Base-by-base conservation (phyloP, 1,284 basidiomycete genomes). In the Rhodotorula sp. region DNA sequence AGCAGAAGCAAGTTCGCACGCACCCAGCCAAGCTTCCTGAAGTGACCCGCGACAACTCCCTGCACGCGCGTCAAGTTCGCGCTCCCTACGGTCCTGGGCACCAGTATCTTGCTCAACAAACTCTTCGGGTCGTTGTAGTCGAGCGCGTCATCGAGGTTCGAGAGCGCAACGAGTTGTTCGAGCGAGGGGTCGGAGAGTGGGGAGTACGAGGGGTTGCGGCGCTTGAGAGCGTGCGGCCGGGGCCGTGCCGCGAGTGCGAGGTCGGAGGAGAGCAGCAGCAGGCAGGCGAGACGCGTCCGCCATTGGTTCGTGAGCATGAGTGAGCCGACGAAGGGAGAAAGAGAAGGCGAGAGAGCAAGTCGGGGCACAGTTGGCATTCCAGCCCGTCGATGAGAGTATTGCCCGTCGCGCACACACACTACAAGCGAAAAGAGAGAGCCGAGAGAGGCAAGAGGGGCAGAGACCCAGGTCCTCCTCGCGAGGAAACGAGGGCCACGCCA, bases 61-160 rank as follows among this genome's bases (percentile, higher is more conserved):
- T 78, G 77, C 18, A 77, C 58, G 22, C 56, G 40, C 20, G 62
- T 70, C 50, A 78, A 51, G 65, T 73, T 76, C 31, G 40, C 8
- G 16, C 71, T 73, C 22, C 74, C 77, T 6, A 68, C 73, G 15
- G 71, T 54, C 3, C 77, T 64, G 18, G 77, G 77, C 3, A 78
- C 62, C 22, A 78, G 62, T 8, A 77, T 59, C 59, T 65, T 40
- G 20, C 68, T 63, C 31, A 78, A 68, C n/a, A 59, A n/a, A 22
- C 67, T 70, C 15, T 46, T 24, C 3, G 73, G 67, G 37, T 74
- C 62, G 34, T 56, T 34, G 51, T 48, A 76, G 51, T 78, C 73
- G 48, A 77, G 70, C 30, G 70, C 70, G 10, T 44, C 54, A 34
- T 67, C 62, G 37, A 70, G 59, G 30, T 65, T 54, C 0, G 66